Base-by-base conservation (phyloP, 345 rosid genomes). In the Salix brachista region DNA sequence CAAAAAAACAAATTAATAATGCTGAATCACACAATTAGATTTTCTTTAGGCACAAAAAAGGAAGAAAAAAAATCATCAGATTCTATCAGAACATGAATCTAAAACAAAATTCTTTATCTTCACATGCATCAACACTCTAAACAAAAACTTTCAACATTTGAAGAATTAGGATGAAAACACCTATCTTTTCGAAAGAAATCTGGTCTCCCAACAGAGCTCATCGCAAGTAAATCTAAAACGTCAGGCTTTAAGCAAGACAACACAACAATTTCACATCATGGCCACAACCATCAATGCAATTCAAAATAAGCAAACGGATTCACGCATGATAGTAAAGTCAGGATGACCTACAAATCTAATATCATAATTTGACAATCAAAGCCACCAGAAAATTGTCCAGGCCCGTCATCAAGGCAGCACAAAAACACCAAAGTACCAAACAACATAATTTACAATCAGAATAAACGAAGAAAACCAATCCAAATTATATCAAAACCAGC, bases 391-490 rank as follows among this genome's bases (percentile, higher is more conserved):
- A 18, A 8, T 19, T 21, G 0, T 36, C 71, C 50, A 68, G 4
- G 14, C 41, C 26, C 25, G 6, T 68, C 71, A 37, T 21, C 18
- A 73, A 41, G 36, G 71, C 61, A 61, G n/a, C 18, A 60, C 30
- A 50, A 34, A 48, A 66, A 36, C 16, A 52, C 41, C 28, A 62
- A 32, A 74, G 44, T 41, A 41, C 67, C 23, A 9, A 66, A 65
- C 21, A 73, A 10, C 23, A 36, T 66, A 68, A 60, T 9, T 56
- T 60, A 25, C 39, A 48, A n/a, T 61, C 69, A 46, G 65, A 41
- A 77, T 28, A 46, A 70, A 70, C n/a, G 41, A 60, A 72, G 4
- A 18, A 58, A 34, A 64, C 66, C 61, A 79, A 78, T 62, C 37
- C 48, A 60, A 80, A 58, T 8, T 37, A 66, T 4, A 60, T 28